A percentile compares a stretch with the other conserved stretches of the same genome.
Conservation (phyloP, 441 rosid species). For the Adansonia madagascariensis region DNA sequence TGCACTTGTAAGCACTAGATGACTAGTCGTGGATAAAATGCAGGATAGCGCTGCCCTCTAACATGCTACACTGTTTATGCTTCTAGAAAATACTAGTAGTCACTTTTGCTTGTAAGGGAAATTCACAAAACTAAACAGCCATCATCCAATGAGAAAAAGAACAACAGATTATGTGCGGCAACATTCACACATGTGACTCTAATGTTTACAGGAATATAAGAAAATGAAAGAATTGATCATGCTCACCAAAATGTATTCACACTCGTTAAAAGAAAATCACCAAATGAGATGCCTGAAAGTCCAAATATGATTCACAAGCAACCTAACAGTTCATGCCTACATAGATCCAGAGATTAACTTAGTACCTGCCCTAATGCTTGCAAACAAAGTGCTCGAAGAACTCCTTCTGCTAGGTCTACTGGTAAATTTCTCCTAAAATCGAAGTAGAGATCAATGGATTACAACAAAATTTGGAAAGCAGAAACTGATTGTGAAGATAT, state of each 20-base stretch:
- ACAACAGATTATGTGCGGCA: background rate
- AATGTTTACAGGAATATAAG: constrained; percentile 13
- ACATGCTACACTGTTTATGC: background rate
- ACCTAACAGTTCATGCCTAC: background rate
- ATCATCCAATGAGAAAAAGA: background rate
- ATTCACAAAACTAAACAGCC: background rate
- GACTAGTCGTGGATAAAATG: background rate
- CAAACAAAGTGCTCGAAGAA: constrained; percentile 84
- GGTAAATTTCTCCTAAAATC: constrained; percentile 82
- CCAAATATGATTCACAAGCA: constrained; percentile 19
- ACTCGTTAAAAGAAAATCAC: background rate
- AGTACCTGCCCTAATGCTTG: constrained; percentile 97
- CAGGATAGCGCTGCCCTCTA: background rate
- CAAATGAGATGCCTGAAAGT: background rate
- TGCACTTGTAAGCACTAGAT: background rate
- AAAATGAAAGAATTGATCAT: background rate
- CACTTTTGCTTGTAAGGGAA: background rate
- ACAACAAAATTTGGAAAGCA: constrained; percentile 19
- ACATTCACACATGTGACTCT: background rate
- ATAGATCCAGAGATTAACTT: constrained; percentile 25
- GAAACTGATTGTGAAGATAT: constrained; percentile 18
- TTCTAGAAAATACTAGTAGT: background rate
- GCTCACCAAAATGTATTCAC: background rate
- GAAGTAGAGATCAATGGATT: constrained; percentile 27
- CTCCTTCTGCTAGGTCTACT: constrained; percentile 91